Conservation (phyloP, 2,329 filamentous ascomycete genomes). For the Bertia moriformis region DNA sequence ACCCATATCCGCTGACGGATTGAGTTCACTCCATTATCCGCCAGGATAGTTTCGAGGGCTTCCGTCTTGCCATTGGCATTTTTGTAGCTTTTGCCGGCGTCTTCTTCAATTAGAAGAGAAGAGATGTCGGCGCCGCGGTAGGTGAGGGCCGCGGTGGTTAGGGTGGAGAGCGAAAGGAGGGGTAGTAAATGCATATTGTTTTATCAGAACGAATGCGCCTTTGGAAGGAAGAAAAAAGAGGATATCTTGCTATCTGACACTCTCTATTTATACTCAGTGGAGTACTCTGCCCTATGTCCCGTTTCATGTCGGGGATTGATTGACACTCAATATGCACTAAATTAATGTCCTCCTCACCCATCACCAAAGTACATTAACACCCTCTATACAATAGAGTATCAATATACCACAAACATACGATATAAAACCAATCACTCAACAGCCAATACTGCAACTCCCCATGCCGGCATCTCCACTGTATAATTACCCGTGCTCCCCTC, state of each 20-base stretch:
- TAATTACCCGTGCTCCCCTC: too few species aligned
- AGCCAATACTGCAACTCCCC: background rate
- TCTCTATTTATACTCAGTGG: too few species aligned
- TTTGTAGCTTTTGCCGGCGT: conserved; percentile 44
- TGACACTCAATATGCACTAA: too few species aligned
- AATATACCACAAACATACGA: too few species aligned
- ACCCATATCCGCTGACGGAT: conserved; percentile 62
- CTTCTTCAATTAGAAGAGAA: conserved; percentile 49
- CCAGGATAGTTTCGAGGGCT: conserved; percentile 48
- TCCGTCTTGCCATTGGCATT: conserved; percentile 32
- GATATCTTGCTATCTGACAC: too few species aligned
- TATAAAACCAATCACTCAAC: too few species aligned
- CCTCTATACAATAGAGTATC: too few species aligned
- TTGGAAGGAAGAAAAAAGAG: too few species aligned
- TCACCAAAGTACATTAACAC: too few species aligned
- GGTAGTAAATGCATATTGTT: conserved; percentile 8
- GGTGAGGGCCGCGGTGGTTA: conserved; percentile 29
- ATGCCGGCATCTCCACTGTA: background rate
- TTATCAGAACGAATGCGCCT: background rate
- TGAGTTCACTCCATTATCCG: conserved; percentile 48
- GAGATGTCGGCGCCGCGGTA: conserved; percentile 61
- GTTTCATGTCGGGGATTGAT: too few species aligned
- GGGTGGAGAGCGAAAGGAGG: conserved; percentile 8
- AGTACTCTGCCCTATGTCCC: too few species aligned
- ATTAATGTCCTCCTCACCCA: too few species aligned